Base-by-base conservation (phyloP, 1,284 basidiomycete species). In the Exobasidium rhododendri region DNA sequence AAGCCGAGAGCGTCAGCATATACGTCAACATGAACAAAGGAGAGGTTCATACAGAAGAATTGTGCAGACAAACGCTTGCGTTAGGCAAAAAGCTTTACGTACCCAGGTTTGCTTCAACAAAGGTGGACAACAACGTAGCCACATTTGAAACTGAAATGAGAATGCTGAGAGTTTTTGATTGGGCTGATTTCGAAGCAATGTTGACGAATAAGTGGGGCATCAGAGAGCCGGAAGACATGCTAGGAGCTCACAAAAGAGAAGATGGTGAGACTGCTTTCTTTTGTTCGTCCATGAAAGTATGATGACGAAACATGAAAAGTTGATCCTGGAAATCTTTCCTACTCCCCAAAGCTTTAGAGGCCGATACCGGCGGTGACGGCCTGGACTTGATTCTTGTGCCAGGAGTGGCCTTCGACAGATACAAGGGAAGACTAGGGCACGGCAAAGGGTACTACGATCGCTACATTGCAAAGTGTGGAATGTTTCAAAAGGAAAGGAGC, bases 381-480 rank as follows among this genome's bases (percentile, higher is more conserved):
- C 68, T 82, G 4, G 81, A 82, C 57, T 65, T 82, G n/a, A 80
- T 82, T 45, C 67, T 82, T 6, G 73, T 80, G 2, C 81, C 81
- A 0, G 47, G 64, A 14, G 68, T 82, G 4, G 79, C 79, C 0
- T 82, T 82, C 57, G 81, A 82, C 59, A 31, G 55, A 32, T 32
- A 65, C 1, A 73, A 75, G 13, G 75, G 77, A n/a, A 64, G 81
- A 7, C 61, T 82, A 0, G 81, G 81, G 2, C 80, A 82, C 59
- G 81, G 81, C 20, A 71, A 80, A 47, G 81, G 81, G 0, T 82
- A 82, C 72, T 82, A 82, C 63, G 81, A 82, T 63, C 76, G 80
- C 31, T 80, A 80, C 61, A 54, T 80, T 35, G 56, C 62, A n/a
- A 57, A 66, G 10, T 61, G 62, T 14, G 64, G 70, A 47, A 61